Percentiles rank a stretch among this genome's conserved stretches.
Conservation (phyloP, 2,329 filamentous ascomycete genomes). For the Aspergillus bombycis region DNA sequence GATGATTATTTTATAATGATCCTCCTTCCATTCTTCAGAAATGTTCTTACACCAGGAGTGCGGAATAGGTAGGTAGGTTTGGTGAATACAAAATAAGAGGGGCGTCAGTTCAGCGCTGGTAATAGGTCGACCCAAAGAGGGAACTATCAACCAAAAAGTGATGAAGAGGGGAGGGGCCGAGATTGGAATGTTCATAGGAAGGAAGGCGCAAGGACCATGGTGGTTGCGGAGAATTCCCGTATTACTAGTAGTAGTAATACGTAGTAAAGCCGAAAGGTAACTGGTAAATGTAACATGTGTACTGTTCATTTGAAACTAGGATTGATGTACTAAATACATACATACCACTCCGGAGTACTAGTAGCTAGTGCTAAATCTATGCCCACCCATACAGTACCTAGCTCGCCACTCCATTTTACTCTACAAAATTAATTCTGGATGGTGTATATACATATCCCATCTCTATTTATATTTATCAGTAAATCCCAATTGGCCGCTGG, state of each 20-base stretch:
- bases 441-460: no score
- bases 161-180: neutral
- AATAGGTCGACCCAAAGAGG: neutral
- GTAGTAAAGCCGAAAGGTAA: no score
- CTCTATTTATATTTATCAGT: neutral
- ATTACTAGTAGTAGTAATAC: neutral
- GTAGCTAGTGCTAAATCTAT: no score
- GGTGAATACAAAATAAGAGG: neutral
- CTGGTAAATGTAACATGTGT: no score
- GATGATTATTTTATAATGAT: neutral
- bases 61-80: neutral
- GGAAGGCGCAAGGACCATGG: neutral
- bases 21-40: neutral
- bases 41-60: neutral
- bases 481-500: neutral
- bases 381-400: no score
- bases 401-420: no score
- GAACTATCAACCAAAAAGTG: neutral
- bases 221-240: neutral
- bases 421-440: no score
- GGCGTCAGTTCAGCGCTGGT: neutral
- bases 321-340: neutral
- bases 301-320: no score
- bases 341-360: no score
- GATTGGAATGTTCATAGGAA: neutral